Evolutionary conservation across 169 alveolate species (phyloP), one percentile per base, ranked within the genome.

Genomic region (Fabrea salina): DNA sequence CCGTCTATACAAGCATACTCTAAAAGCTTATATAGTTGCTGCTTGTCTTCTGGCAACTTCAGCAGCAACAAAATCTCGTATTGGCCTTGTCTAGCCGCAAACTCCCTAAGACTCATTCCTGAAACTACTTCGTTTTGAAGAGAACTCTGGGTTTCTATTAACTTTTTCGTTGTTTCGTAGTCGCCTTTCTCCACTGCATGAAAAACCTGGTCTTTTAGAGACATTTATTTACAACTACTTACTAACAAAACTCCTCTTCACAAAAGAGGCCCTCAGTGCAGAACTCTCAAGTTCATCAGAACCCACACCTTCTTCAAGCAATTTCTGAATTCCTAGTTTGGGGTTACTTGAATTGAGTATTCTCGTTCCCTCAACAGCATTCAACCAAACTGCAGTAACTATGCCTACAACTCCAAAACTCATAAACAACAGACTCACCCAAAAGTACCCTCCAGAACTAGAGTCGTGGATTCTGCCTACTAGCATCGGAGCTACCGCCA

Each of bases 401-500:
- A 81, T 7, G 7, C 82, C 76, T n/a, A 57, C 33, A 19, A 51
- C 3, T 32, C 86, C 82, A 25, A 70, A 8, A 11, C 30, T 22
- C 3, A 71, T 27, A 39, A 58, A 79, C 53, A 75, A 56, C 27
- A 79, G 22, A 8, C 49, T 22, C 25, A 50, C 72, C 50, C 35
- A 49, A 51, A 35, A 49, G 47, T 68, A 64, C 30, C 59, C 78
- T 27, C 61, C 33, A 35, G 8, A 4, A 35, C 79, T 82, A 11
- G 25, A 16, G 5, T 71, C 84, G 22, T 56, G 44, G 3, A 86
- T 75, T 5, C 67, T 79, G 13, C 93, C 93, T 3, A 88, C 88
- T 19, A 86, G 70, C 2, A 88, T 33, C 19, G 97, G 97, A 16
- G 85, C 91, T 13, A 89, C n/a, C 32, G 89, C 91, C 44, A 89